Conservation (phyloP, 2,329 filamentous ascomycete genomes). For the Myriangium duriaei region DNA sequence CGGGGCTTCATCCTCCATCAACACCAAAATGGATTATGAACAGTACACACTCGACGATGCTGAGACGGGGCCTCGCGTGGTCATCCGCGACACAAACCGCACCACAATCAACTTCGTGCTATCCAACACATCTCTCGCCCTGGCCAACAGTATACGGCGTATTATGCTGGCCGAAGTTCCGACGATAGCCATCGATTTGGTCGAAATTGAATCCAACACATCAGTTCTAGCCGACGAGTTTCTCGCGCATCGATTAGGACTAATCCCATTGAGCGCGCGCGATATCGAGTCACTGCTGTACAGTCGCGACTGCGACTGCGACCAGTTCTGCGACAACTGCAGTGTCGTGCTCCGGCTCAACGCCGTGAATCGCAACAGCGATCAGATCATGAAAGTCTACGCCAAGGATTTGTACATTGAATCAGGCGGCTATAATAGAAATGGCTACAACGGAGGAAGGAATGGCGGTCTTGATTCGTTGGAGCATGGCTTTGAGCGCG, state of each 20-base stretch:
- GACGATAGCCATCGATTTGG: conserved; percentile 86
- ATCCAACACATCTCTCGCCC: conserved; percentile 74
- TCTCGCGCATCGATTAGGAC: conserved; percentile 78
- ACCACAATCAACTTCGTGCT: conserved; percentile 86
- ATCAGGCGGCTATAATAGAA: background rate
- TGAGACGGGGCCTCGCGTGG: conserved; percentile 34
- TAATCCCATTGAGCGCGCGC: conserved; percentile 76
- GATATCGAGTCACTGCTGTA: conserved; percentile 73
- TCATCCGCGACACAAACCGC: conserved; percentile 44
- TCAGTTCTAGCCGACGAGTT: conserved; percentile 97
- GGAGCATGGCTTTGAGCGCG: conserved; percentile 37
- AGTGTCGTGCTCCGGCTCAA: conserved; percentile 74
- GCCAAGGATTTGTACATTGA: conserved; percentile 70
- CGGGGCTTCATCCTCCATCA: no score
- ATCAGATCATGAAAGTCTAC: conserved; percentile 88
- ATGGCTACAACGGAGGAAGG: conserved; percentile 2
- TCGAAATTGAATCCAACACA: conserved; percentile 85
- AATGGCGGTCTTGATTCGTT: conserved; percentile 52
- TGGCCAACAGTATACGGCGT: conserved; percentile 85
- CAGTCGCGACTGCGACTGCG: conserved; percentile 90
- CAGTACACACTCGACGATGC: conserved; percentile 26
- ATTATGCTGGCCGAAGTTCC: conserved; percentile 89
- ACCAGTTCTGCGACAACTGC: conserved; percentile 87
- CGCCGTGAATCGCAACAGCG: conserved; percentile 55
- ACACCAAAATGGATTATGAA: conserved; percentile 15